Percentiles rank a stretch among this genome's conserved stretches.
phyloP scores from a whole-genome alignment of 2,329 filamentous ascomycete species.

The Pleurostoma richardsiae region DNA sequence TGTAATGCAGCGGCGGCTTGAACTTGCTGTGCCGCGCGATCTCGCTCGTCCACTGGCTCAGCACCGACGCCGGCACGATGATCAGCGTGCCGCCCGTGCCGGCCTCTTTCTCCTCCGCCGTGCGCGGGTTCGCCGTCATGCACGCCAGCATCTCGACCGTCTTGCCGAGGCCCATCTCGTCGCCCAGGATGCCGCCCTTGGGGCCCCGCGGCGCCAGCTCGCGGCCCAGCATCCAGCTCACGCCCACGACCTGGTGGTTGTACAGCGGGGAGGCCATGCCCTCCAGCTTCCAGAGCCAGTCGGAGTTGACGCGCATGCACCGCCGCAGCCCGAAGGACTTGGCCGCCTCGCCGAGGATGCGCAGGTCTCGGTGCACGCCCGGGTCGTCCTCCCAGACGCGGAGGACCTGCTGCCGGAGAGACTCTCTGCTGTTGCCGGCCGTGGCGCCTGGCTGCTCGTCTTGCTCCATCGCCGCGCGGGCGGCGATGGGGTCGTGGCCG shows the following conservation, averaged over 20 bases:
- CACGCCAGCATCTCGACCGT: slow-evolving; percentile 53
- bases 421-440: too few species aligned
- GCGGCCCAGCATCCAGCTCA: slow-evolving; percentile 8
- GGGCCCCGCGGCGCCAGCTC: slow-evolving; percentile 11
- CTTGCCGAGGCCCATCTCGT: slow-evolving; percentile 60
- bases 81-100: slow-evolving; percentile 32
- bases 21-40: slow-evolving; percentile 19
- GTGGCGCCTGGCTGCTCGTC: too few species aligned
- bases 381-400: too few species aligned
- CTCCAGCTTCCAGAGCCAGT: slow-evolving; percentile 1
- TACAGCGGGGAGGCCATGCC: slow-evolving; percentile 7
- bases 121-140: slow-evolving; percentile 39
- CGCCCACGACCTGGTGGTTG: slow-evolving; percentile 10
- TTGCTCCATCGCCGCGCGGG: too few species aligned
- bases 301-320: too few species aligned
- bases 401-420: too few species aligned
- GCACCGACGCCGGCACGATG: slow-evolving; percentile 26
- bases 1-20: too few species aligned
- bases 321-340: too few species aligned
- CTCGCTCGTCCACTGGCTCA: slow-evolving; percentile 32
- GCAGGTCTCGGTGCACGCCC: too few species aligned
- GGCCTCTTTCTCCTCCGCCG: slow-evolving; percentile 8
- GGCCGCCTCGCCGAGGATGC: too few species aligned
- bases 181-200: slow-evolving; percentile 42
- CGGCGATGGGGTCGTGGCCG: too few species aligned